Percentiles rank a stretch among this genome's conserved stretches.
These are phyloP conservation scores for Plasmodium chabaudi DNA, from an alignment of 169 alveolate species.

Conservation along the genomic window DNA sequence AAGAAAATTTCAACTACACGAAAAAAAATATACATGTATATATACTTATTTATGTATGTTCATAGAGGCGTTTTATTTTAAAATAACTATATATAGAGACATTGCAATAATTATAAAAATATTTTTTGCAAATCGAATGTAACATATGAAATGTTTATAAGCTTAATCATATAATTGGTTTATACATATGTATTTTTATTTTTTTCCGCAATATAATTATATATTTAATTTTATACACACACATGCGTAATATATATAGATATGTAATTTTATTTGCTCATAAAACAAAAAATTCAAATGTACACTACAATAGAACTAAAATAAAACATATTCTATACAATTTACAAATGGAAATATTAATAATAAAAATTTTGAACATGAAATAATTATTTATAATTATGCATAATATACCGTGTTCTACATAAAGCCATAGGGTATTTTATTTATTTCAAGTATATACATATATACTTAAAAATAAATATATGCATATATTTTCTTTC, in stretches of 20 bases:
- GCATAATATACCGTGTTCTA: background rate
- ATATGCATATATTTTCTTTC: background rate
- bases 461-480: background rate
- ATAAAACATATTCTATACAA: background rate
- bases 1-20: background rate
- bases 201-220: background rate
- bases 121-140: background rate
- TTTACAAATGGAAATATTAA: background rate
- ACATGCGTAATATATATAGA: slow-evolving; percentile 8
- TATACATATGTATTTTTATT: background rate
- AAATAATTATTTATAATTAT: background rate
- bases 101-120: background rate
- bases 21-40: slow-evolving; percentile 19
- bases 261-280: slow-evolving; percentile 5
- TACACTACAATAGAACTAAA: background rate
- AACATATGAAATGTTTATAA: background rate
- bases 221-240: slow-evolving; percentile 1
- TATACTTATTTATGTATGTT: background rate
- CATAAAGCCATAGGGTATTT: background rate
- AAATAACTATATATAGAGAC: background rate
- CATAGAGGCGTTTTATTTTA: background rate
- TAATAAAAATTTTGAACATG: background rate
- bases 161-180: background rate
- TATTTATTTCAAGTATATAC: background rate
- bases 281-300: background rate